These are phyloP conservation scores for Teunomyces kruisii DNA, from an alignment of 805 yeast species.

Conservation along the genomic window DNA sequence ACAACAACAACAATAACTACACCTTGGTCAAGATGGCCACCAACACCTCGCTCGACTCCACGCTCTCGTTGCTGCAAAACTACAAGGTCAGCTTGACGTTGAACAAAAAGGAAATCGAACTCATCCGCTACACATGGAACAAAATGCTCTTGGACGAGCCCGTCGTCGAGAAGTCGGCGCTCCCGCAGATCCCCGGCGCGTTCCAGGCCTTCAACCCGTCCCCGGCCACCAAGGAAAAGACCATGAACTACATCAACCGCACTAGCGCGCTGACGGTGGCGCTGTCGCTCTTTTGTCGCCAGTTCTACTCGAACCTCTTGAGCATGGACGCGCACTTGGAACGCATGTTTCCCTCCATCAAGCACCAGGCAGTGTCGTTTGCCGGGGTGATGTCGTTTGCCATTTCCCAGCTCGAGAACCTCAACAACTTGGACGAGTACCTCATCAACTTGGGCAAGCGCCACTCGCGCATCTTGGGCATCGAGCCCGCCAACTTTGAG, in stretches of 20 bases:
- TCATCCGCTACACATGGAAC: constrained; percentile 49
- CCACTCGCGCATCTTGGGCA: constrained; percentile 73
- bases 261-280: constrained; percentile 24
- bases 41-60: constrained; percentile 12
- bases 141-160: constrained; percentile 37
- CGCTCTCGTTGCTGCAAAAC: constrained; percentile 12
- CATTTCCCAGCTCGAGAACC: constrained; percentile 60
- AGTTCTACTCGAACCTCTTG: constrained; percentile 69
- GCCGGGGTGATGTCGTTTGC: constrained; percentile 76
- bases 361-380: constrained; percentile 77
- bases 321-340: constrained; percentile 61
- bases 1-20: constrained; percentile 11
- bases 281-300: constrained; percentile 66
- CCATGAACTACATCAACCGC: constrained; percentile 13
- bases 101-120: constrained; percentile 40
- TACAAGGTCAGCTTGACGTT: constrained; percentile 20
- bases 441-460: constrained; percentile 66
- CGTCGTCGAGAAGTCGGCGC: constrained; percentile 11
- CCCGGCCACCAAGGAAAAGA: constrained; percentile 9
- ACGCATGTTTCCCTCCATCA: constrained; percentile 66
- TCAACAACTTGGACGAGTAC: constrained; percentile 57
- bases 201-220: constrained; percentile 19
- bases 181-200: constrained; percentile 35
- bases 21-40: constrained; percentile 18
- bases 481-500: constrained; percentile 66